These are phyloP conservation scores for Salix purpurea DNA, from an alignment of 345 rosid genomes.

Conservation along the genomic window DNA sequence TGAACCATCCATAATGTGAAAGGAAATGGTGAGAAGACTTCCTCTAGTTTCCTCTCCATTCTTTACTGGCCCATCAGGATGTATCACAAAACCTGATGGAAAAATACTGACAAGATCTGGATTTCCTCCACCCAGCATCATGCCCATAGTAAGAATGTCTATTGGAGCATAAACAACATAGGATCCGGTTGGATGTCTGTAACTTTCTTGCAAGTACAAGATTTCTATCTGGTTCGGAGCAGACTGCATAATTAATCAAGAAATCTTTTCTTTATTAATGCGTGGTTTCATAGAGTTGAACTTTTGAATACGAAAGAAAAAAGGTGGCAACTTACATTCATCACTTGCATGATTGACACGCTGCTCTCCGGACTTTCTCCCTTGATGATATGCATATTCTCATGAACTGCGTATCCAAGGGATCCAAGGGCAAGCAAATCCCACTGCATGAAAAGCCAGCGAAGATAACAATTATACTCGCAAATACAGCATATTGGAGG, in stretches of 20 bases:
- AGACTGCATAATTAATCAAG: constrained; percentile 14
- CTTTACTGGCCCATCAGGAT: constrained; percentile 22
- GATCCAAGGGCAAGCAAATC: constrained; percentile 28
- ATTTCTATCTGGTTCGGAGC: constrained; percentile 4
- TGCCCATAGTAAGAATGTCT: constrained; percentile 15
- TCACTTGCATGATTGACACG: constrained; percentile 29
- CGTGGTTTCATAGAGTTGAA: background rate
- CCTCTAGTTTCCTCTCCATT: constrained; percentile 7
- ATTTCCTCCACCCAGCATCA: constrained; percentile 29
- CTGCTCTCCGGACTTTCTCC: constrained; percentile 29
- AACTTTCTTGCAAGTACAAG: constrained; percentile 39
- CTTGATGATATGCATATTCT: constrained; percentile 15
- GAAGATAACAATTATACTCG: too few species aligned
- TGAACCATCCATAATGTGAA: constrained; percentile 23
- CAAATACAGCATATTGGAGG: too few species aligned
- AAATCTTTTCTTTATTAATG: background rate
- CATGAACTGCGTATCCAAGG: constrained; percentile 9
- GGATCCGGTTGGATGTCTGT: constrained; percentile 19
- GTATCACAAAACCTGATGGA: constrained; percentile 43
- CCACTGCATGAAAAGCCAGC: constrained; percentile 32
- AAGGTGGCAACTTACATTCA: constrained; percentile 19
- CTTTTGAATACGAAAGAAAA: background rate
- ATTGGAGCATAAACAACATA: constrained; percentile 41
- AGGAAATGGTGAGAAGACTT: constrained; percentile 31
- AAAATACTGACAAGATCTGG: constrained; percentile 21